phyloP scores from a whole-genome alignment of 345 rosid species.

The Citrus unshiu region DNA sequence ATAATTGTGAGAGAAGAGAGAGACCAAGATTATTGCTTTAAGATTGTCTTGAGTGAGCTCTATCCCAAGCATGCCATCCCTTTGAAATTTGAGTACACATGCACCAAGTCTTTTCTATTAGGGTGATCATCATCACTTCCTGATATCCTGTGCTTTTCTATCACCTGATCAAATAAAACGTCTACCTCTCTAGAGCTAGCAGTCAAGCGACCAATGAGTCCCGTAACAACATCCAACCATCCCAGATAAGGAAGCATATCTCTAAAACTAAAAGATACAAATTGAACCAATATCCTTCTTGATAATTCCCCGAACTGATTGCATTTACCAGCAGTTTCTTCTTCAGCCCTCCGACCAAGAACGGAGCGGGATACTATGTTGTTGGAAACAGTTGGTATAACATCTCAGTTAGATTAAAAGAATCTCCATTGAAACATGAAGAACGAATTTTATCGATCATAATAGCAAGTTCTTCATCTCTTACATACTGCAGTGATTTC shows the following conservation, averaged over 20 bases:
- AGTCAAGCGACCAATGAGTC: conserved; percentile 7
- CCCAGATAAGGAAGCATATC: conserved; percentile 13
- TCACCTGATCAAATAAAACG: conserved; percentile 18
- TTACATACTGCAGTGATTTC: conserved; percentile 15
- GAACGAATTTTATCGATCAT: not conserved
- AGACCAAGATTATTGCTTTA: conserved; percentile 31
- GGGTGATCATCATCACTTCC: not conserved
- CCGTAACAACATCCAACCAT: conserved; percentile 23
- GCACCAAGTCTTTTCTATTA: conserved; percentile 17
- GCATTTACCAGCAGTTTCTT: too few species aligned
- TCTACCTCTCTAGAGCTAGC: conserved; percentile 10
- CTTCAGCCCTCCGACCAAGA: conserved; percentile 18
- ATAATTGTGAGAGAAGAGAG: not conserved
- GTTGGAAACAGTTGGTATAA: not conserved
- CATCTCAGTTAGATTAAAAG: conserved; percentile 11
- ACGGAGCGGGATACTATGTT: conserved; percentile 14
- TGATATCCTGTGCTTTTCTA: not conserved
- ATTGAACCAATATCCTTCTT: not conserved
- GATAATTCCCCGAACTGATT: not conserved
- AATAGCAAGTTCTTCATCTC: conserved; percentile 22
- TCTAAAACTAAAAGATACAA: not conserved
- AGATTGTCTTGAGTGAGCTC: conserved; percentile 17
- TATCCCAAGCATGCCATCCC: conserved; percentile 10
- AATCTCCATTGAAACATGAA: too few species aligned
- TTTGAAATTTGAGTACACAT: conserved; percentile 20